A percentile compares a stretch with the other conserved stretches of the same genome.
phyloP scores from a whole-genome alignment of 2,329 filamentous ascomycete genomes.

The Scytalidium lignicola region DNA sequence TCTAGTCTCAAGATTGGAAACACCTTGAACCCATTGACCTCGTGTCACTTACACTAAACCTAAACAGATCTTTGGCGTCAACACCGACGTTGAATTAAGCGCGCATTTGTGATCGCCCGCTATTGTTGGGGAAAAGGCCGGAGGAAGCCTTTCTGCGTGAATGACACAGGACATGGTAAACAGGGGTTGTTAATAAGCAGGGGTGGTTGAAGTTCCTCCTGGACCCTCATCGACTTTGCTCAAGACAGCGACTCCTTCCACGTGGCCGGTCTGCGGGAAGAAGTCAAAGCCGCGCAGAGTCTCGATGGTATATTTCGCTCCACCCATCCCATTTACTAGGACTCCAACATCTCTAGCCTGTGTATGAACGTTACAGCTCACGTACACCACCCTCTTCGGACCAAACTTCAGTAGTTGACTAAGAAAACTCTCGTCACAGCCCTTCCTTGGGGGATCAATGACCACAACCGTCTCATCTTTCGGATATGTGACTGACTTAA shows the following conservation, averaged over 20 bases:
- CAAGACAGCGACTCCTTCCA: constrained; percentile 62
- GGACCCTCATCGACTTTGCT: constrained; percentile 45
- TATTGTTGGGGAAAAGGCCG: too few relatives aligned
- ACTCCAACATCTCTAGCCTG: constrained; percentile 91
- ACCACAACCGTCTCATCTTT: constrained; percentile 85
- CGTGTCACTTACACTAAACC: too few relatives aligned
- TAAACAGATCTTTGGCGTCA: too few relatives aligned
- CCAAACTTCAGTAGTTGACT: constrained; percentile 72
- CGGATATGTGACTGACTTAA: constrained; percentile 68
- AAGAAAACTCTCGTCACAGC: constrained; percentile 83
- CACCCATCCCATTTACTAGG: constrained; percentile 65
- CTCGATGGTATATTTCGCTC: constrained; percentile 73
- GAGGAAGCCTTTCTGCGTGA: too few relatives aligned
- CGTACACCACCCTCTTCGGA: constrained; percentile 80
- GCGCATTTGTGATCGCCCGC: too few relatives aligned
- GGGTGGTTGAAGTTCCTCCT: too few relatives aligned
- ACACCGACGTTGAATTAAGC: too few relatives aligned
- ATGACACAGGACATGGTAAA: too few relatives aligned
- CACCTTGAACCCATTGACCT: too few relatives aligned
- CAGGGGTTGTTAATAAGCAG: too few relatives aligned
- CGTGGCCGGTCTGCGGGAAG: constrained; percentile 80
- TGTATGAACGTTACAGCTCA: constrained; percentile 97
- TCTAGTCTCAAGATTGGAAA: too few relatives aligned
- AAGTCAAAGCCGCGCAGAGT: constrained; percentile 92
- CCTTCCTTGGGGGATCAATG: constrained; percentile 93